phyloP scores from a whole-genome alignment of 257 asterid genomes.

The Nyctanthes arbortristis region DNA sequence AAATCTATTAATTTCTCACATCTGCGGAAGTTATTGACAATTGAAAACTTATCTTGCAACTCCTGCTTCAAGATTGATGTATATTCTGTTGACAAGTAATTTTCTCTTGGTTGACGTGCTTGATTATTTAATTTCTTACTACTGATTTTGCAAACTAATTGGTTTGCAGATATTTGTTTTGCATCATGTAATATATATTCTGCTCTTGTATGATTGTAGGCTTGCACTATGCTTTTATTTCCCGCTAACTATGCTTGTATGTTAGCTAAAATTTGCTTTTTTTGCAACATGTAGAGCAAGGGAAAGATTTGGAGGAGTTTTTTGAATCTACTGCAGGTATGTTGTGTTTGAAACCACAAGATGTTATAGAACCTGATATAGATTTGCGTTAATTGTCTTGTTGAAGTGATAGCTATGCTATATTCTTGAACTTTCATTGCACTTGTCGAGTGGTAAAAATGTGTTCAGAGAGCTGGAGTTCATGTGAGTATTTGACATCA shows the following conservation, averaged over 20 bases:
- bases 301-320: conserved; percentile 82
- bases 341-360: neutral
- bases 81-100: too few species aligned
- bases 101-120: too few species aligned
- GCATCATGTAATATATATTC: too few species aligned
- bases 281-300: conserved; percentile 63
- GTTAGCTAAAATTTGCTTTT: neutral
- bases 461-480: neutral
- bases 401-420: neutral
- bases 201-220: neutral
- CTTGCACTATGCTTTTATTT: neutral
- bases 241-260: too few species aligned
- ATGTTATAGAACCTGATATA: neutral
- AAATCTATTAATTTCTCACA: too few species aligned
- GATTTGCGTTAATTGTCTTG: neutral
- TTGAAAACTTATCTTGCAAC: too few species aligned
- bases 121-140: too few species aligned
- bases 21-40: too few species aligned
- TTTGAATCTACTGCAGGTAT: conserved; percentile 91
- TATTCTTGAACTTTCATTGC: neutral
- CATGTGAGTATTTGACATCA: neutral
- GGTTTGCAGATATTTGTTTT: too few species aligned
- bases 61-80: too few species aligned
- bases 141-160: too few species aligned
- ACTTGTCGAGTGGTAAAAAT: neutral